A percentile compares a stretch with the other conserved stretches of the same genome.
Conservation (phyloP, 73 alveolate species). For the Tetrahymena elliotti region DNA sequence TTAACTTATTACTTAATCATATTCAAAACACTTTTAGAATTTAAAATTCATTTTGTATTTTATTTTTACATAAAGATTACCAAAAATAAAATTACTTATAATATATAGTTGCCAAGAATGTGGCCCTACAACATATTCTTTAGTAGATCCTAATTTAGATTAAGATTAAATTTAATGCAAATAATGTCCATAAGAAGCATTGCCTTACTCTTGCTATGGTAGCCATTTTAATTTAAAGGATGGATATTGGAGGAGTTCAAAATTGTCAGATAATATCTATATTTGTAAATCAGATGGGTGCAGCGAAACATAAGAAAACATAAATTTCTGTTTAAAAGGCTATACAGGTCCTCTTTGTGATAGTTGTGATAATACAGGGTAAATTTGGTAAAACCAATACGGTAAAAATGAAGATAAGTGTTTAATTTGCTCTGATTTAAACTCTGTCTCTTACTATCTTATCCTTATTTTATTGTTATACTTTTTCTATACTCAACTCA, state of each 20-base stretch:
- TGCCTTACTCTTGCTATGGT: not conserved
- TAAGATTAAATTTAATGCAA: not conserved
- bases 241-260: not conserved
- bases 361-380: not conserved
- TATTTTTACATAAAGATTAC: no score
- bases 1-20: no score
- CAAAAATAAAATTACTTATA: no score
- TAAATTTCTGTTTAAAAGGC: not conserved
- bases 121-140: not conserved
- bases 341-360: not conserved
- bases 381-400: not conserved
- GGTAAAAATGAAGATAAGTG: not conserved
- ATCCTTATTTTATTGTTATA: not conserved
- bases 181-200: not conserved
- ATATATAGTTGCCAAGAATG: not conserved
- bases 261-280: not conserved
- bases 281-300: not conserved
- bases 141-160: not conserved
- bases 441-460: not conserved
- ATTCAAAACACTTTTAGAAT: no score
- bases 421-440: not conserved
- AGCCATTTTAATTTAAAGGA: not conserved
- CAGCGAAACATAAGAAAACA: not conserved
- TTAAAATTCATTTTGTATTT: no score
- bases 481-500: not conserved